phyloP scores from a whole-genome alignment of 1,139 yeast genomes.

The Arxiozyma bovina region DNA sequence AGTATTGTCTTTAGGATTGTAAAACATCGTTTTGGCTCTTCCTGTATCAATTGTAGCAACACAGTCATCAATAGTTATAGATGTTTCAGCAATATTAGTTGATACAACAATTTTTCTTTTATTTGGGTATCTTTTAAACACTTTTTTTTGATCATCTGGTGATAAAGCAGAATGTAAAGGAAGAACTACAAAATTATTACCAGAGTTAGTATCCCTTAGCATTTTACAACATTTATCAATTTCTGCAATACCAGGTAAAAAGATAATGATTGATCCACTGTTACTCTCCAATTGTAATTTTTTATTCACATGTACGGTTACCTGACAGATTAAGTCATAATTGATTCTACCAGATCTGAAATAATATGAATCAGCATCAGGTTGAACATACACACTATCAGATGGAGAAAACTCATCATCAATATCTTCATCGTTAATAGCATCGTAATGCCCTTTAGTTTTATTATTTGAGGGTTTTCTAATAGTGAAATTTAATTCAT shows the following conservation, averaged over 20 bases:
- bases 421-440: slow-evolving; percentile 9
- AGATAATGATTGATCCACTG: slow-evolving; percentile 70
- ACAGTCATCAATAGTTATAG: slow-evolving; percentile 88
- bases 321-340: slow-evolving; percentile 55
- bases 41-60: slow-evolving; percentile 89
- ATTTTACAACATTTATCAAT: slow-evolving; percentile 50
- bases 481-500: slow-evolving; percentile 46
- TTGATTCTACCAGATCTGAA: slow-evolving; percentile 61
- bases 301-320: slow-evolving; percentile 47
- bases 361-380: slow-evolving; percentile 55
- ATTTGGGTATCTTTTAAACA: slow-evolving; percentile 51
- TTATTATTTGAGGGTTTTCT: slow-evolving; percentile 16
- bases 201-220: slow-evolving; percentile 16
- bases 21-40: slow-evolving; percentile 67
- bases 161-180: slow-evolving; percentile 86
- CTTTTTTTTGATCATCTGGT: slow-evolving; percentile 71
- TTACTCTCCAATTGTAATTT: slow-evolving; percentile 36
- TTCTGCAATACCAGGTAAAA: slow-evolving; percentile 87
- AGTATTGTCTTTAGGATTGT: slow-evolving; percentile 57
- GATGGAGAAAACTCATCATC: slow-evolving; percentile 6
- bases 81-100: slow-evolving; percentile 82
- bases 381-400: slow-evolving; percentile 35
- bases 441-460: slow-evolving; percentile 10
- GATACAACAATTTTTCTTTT: slow-evolving; percentile 77
- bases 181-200: slow-evolving; percentile 35